Percentiles rank a stretch among this genome's conserved stretches.
phyloP scores from a whole-genome alignment of 2,329 filamentous ascomycete species.

The Colletotrichum chrysophilum region DNA sequence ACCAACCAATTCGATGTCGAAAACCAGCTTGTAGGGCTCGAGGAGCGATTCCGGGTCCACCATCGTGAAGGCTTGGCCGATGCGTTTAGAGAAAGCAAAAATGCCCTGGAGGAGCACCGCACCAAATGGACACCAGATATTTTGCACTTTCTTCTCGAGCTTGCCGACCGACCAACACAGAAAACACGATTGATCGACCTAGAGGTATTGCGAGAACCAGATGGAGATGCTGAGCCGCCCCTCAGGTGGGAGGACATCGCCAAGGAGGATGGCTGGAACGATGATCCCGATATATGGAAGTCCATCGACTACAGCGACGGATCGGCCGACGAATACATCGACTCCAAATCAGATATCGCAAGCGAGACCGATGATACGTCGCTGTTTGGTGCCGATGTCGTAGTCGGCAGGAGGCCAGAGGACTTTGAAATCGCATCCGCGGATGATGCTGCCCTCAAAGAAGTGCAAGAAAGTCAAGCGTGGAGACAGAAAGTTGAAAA shows the following conservation, averaged over 20 bases:
- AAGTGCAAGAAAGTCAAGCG: conserved; percentile 47
- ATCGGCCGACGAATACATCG: conserved; percentile 61
- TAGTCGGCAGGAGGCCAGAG: conserved; percentile 31
- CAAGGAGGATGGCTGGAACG: conserved; percentile 74
- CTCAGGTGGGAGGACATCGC: conserved; percentile 84
- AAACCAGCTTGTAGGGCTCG: conserved; percentile 70
- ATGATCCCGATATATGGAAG: conserved; percentile 72
- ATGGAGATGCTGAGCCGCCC: conserved; percentile 46
- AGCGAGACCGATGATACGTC: conserved; percentile 40
- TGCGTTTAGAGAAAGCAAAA: conserved; percentile 64
- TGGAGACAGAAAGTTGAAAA: conserved; percentile 41
- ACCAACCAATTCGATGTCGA: conserved; percentile 80
- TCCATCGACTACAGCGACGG: conserved; percentile 72
- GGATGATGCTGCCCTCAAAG: conserved; percentile 32
- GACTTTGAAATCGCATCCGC: conserved; percentile 34
- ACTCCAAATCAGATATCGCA: conserved; percentile 38
- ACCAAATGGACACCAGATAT: conserved; percentile 79
- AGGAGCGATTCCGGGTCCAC: conserved; percentile 85
- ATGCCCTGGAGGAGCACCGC: conserved; percentile 58
- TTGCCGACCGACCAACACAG: conserved; percentile 80
- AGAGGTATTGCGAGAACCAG: conserved; percentile 54
- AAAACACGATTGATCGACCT: conserved; percentile 71
- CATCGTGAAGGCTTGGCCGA: conserved; percentile 82
- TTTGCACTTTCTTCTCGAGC: conserved; percentile 76
- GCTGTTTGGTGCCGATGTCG: conserved; percentile 36